A percentile compares a stretch with the other conserved stretches of the same genome.
These are phyloP conservation scores for Amphibolis antarctica DNA, from an alignment of 106 monocot genomes.

Conservation along the genomic window DNA sequence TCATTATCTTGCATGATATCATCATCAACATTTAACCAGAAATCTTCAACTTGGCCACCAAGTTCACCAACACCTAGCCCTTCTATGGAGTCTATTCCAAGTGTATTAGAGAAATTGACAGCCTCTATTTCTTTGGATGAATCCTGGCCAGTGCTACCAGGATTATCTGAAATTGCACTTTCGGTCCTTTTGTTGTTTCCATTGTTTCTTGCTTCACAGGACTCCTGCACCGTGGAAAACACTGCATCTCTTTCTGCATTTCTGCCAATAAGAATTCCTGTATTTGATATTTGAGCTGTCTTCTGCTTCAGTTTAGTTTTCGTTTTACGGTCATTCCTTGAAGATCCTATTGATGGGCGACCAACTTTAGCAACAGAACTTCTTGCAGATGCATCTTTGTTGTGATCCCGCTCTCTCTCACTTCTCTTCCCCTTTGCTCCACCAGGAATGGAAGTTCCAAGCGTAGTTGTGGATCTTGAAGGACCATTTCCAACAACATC, in stretches of 20 bases:
- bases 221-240: constrained; percentile 11
- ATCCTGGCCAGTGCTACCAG: constrained; percentile 5
- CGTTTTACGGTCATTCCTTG: constrained; percentile 62
- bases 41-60: constrained; percentile 58
- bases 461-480: constrained; percentile 24
- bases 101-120: constrained; percentile 29
- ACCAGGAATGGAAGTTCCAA: constrained; percentile 18
- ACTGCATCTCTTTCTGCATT: constrained; percentile 15
- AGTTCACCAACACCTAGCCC: constrained; percentile 47
- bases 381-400: constrained; percentile 32
- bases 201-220: constrained; percentile 13
- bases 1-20: constrained; percentile 55
- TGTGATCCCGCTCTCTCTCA: constrained; percentile 47
- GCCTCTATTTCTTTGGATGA: constrained; percentile 35
- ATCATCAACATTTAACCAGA: constrained; percentile 80
- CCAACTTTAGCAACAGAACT: constrained; percentile 40
- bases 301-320: constrained; percentile 78
- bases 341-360: constrained; percentile 32
- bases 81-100: constrained; percentile 40
- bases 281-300: constrained; percentile 52
- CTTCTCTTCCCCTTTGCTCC: constrained; percentile 63
- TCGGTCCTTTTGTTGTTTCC: constrained; percentile 18
- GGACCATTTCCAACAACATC: constrained; percentile 41
- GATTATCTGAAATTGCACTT: neutral
- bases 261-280: constrained; percentile 43